phyloP scores from a whole-genome alignment of 306 rosid genomes.

The Cucumis melo region DNA sequence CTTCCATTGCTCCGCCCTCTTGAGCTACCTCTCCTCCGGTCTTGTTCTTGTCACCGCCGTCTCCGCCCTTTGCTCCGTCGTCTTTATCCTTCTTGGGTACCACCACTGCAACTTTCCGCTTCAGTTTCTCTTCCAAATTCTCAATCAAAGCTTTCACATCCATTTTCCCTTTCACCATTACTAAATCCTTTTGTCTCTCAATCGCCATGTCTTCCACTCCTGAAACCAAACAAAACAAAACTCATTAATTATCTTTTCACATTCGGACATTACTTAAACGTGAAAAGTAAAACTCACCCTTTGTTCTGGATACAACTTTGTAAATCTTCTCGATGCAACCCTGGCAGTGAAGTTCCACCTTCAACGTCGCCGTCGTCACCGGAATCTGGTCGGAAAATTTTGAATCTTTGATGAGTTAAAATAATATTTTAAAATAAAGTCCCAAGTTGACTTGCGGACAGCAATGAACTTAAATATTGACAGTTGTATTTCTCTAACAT shows the following conservation, averaged over 20 bases:
- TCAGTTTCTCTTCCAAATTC: constrained; percentile 28
- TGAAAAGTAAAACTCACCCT: constrained; percentile 24
- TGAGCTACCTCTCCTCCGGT: background rate
- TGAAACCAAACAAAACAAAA: background rate
- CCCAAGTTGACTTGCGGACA: background rate
- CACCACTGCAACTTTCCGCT: constrained; percentile 46
- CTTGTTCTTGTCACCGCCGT: constrained; percentile 6
- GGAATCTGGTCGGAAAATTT: constrained; percentile 25
- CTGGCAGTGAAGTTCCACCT: constrained; percentile 55
- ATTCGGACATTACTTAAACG: background rate
- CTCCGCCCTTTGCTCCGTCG: constrained; percentile 14
- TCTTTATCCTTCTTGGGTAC: constrained; percentile 46
- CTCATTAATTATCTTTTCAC: background rate
- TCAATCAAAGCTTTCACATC: constrained; percentile 38
- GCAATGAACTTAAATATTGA: background rate
- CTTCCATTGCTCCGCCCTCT: constrained; percentile 11
- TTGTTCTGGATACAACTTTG: constrained; percentile 23
- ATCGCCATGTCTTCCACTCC: constrained; percentile 33
- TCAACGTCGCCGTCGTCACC: constrained; percentile 46
- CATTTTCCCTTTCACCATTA: constrained; percentile 52
- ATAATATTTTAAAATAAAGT: background rate
- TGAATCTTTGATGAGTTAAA: background rate
- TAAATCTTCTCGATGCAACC: constrained; percentile 50
- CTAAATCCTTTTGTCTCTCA: constrained; percentile 41
- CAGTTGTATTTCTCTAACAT: background rate